Base-by-base conservation (phyloP, 83 land plant species). In the Picea mariana region DNA sequence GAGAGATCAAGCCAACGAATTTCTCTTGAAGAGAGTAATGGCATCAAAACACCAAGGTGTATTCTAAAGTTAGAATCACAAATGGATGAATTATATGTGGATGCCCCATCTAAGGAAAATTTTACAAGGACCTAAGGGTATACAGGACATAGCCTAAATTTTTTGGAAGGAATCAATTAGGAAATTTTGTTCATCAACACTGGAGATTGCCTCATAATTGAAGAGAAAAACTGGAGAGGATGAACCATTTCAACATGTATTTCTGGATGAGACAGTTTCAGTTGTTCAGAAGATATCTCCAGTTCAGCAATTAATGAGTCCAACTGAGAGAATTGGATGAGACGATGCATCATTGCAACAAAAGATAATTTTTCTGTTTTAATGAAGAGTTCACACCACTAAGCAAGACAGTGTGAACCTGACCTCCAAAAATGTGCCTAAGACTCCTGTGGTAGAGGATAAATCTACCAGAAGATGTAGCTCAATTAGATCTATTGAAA, bases 401-500 rank as follows among this genome's bases (percentile, higher is more conserved):
- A 77, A 77, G 20, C 63, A 55, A 27, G 64, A 77, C 15, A 77
- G 26, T 59, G 40, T 31, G 9, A 63, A 77, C 38, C 18, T 6
- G 3, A 55, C 4, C 5, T 9, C 9, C 34, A 77, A 77, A 27
- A 15, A 6, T 6, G 79, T 59, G 31, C 4, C 64, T 23, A 63
- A 77, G 12, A 34, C 52, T 77, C 62, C 79, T 59, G 79, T 77
- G 42, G 62, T 59, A 13, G 79, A 77, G 63, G 64, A 77, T 4
- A 77, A 77, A 42, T 11, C 40, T 52, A 61, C 62, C 42, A 81
- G 77, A 80, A 84, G 84, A 40, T 64, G 77, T 64, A 84, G 88
- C 79, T 62, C 88, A 9, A 81, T 83, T 64, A 82, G 82, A 61
- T 62, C 85, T 21, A 68, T 60, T 8, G 81, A 84, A 67, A 13